These are phyloP conservation scores for Achaetomiella virescens DNA, from an alignment of 495 filamentous ascomycete genomes.

Conservation along the genomic window DNA sequence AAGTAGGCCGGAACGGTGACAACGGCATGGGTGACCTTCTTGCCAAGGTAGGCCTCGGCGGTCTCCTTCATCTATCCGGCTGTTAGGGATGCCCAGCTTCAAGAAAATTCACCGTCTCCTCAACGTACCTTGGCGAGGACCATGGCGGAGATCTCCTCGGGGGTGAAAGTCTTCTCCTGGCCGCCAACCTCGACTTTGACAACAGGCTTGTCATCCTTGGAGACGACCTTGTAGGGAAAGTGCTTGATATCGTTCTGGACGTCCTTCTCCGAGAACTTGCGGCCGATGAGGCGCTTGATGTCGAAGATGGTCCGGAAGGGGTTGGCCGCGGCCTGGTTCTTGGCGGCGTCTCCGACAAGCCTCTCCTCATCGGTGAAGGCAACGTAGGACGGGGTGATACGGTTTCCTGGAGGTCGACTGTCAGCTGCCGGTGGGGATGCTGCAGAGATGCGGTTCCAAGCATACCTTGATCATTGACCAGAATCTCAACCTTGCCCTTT, in stretches of 20 bases:
- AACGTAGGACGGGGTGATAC: conserved; percentile 97
- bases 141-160: conserved; percentile 84
- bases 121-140: conserved; percentile 59
- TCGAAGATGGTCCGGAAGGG: conserved; percentile 85
- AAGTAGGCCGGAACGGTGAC: conserved; percentile 98
- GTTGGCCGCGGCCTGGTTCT: conserved; percentile 98
- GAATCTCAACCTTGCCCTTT: conserved; percentile 94
- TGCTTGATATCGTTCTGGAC: conserved; percentile 81
- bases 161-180: conserved; percentile 68
- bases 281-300: conserved; percentile 89
- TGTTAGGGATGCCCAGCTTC: conserved; percentile 6
- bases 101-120: not conserved
- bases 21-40: conserved; percentile 94
- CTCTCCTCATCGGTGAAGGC: conserved; percentile 98
- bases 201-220: conserved; percentile 75
- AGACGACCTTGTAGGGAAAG: conserved; percentile 81
- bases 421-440: not conserved
- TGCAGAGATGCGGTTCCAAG: not conserved
- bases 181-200: conserved; percentile 75
- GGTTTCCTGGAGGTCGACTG: conserved; percentile 58
- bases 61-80: conserved; percentile 80
- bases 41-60: conserved; percentile 86
- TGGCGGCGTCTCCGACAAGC: conserved; percentile 95
- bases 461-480: conserved; percentile 79
- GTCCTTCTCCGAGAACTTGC: conserved; percentile 81